These are phyloP conservation scores for Purshia tridentata DNA, from an alignment of 306 rosid species.

Conservation along the genomic window DNA sequence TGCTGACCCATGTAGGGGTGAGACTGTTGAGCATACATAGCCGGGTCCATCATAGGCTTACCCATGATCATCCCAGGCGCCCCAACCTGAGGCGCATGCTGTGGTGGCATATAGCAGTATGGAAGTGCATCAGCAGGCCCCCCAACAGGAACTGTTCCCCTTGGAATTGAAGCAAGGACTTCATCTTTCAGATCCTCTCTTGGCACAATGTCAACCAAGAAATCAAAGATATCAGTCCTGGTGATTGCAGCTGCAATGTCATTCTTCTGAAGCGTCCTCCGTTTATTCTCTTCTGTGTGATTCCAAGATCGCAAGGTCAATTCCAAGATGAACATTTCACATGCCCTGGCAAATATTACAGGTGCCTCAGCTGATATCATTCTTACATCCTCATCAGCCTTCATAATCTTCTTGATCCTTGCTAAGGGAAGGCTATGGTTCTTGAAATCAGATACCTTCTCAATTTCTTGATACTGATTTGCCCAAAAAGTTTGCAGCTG, in stretches of 20 bases:
- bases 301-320: constrained; percentile 75
- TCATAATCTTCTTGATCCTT: constrained; percentile 76
- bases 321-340: constrained; percentile 72
- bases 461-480: constrained; percentile 57
- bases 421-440: constrained; percentile 78
- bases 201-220: constrained; percentile 70
- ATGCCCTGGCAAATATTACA: constrained; percentile 64
- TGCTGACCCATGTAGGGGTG: constrained; percentile 56
- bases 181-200: constrained; percentile 71
- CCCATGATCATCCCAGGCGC: constrained; percentile 62
- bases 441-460: constrained; percentile 63
- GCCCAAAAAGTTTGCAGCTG: constrained; percentile 61
- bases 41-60: constrained; percentile 54
- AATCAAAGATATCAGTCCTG: constrained; percentile 65
- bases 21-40: constrained; percentile 48
- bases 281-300: constrained; percentile 68
- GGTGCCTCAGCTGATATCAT: constrained; percentile 82
- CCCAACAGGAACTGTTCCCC: constrained; percentile 56
- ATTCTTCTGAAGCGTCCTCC: constrained; percentile 67
- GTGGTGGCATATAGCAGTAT: constrained; percentile 50
- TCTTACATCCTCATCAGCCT: constrained; percentile 73
- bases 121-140: constrained; percentile 46
- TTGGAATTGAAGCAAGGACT: constrained; percentile 60
- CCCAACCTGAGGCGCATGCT: constrained; percentile 48
- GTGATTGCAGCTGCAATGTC: constrained; percentile 79